Evolutionary conservation across 306 rosid species (phyloP), one percentile per base, ranked within the genome.

Genomic region (Calophaca sinica): DNA sequence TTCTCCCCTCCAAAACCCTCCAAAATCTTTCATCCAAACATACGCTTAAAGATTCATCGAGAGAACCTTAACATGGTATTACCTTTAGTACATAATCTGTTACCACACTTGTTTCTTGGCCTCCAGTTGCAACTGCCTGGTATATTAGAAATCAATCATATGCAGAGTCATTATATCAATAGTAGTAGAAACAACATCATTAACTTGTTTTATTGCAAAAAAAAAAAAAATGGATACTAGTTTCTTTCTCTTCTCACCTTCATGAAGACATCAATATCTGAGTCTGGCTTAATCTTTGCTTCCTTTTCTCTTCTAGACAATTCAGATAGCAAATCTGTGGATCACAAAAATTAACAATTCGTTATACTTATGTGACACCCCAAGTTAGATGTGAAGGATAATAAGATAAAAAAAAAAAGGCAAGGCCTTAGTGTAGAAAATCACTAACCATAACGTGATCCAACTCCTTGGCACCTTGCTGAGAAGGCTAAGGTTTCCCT

Each of bases 221-320:
- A 32, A 32, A 32, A 32, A 32, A 60, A 41, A 39, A 12, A 53
- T 49, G 29, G 58, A 55, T 20, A 59, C 32, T 31, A 13, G 46
- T n/a, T 62, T 62, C 2, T 2, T 9, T 20, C n/a, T n/a, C n/a
- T 62, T 38, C 50, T 39, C 50, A 84, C 92, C 70, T 89, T 92
- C 97, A 92, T 92, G 89, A 73, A 92, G 42, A 92, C 89, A 73
- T 92, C 97, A 49, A 92, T 71, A 59, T 92, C 88, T 1, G 85
- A 86, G 57, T 92, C 97, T 1, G 97, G 97, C 55, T 82, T 87
- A 55, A 89, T 87, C 57, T 84, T 89, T 10, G 87, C 93, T 15
- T 62, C 89, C 62, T 75, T 89, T 76, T 92, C 97, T 81, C 96
- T 84, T 74, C 85, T 86, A 51, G 88, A 75, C 32, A 92, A 85